Base-by-base conservation (phyloP, 306 rosid genomes). In the Cicer pinnatifidum region DNA sequence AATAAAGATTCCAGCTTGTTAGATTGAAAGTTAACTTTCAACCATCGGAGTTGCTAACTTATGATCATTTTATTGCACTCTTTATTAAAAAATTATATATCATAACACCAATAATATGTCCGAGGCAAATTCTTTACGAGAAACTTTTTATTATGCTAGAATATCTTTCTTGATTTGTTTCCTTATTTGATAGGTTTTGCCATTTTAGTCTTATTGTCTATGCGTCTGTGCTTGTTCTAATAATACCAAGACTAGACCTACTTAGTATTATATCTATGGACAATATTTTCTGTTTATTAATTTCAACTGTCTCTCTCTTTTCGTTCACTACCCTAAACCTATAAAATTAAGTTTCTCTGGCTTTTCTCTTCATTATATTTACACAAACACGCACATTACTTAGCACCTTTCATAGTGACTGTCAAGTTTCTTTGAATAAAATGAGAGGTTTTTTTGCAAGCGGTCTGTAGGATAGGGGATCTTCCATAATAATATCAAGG, bases 21-120 rank as follows among this genome's bases (percentile, higher is more conserved):
- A 35, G 72, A 47, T 69, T 28, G 45, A 44, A 48, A 13, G 17
- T 71, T 53, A 45, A 53, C 57, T 47, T 56, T 81, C 58, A 12
- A 40, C 19, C 48, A 9, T 12, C 41, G 72, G 68, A 51, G 13
- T 51, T 72, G 20, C 71, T 69, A 38, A n/a, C 23, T 47, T 39
- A 67, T 10, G 40, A 39, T 28, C 65, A 33, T 70, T 63, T 75
- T 51, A 65, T 12, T 10, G 38, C 47, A 43, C 2, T 41, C 41
- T 17, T 67, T 54, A 11, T 37, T 37, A 48, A 61, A 73, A 73
- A 15, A 28, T 11, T 28, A 37, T 37, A 64, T 33, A 37, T 57
- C 60, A 35, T 13, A 71, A n/a, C 58, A 16, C 35, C 35, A 41
- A 62, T 33, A 71, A 17, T 61, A 45, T 11, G 51, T 33, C 64